A percentile compares a stretch with the other conserved stretches of the same genome.
These are phyloP conservation scores for Paramecium biaurelia DNA, from an alignment of 73 alveolate species.

Conservation along the genomic window DNA sequence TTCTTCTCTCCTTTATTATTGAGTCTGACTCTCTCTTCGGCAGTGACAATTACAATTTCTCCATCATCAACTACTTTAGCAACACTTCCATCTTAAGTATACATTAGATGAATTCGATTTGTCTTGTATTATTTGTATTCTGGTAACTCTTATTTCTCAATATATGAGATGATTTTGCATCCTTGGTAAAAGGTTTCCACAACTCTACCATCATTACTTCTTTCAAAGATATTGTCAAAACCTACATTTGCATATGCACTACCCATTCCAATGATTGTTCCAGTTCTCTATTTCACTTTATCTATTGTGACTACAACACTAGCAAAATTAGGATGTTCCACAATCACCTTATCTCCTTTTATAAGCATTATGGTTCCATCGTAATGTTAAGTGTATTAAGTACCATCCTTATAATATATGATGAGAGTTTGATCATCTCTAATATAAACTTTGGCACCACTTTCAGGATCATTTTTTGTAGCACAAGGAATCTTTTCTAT, in stretches of 20 bases:
- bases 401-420: constrained; percentile 84
- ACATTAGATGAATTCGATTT: constrained; percentile 64
- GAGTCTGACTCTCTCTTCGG: constrained; percentile 69
- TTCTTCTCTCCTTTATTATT: constrained; percentile 62
- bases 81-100: constrained; percentile 72
- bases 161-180: constrained; percentile 62
- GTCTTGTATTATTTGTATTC: constrained; percentile 48
- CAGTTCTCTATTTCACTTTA: constrained; percentile 59
- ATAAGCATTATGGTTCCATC: constrained; percentile 95
- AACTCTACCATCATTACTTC: constrained; percentile 68
- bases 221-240: constrained; percentile 55
- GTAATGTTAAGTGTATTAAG: constrained; percentile 82
- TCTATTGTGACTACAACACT: constrained; percentile 50
- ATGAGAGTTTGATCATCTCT: constrained; percentile 92
- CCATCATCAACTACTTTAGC: constrained; percentile 69
- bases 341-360: constrained; percentile 75
- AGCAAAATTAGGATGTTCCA: constrained; percentile 73
- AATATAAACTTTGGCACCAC: constrained; percentile 86
- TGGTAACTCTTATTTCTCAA: constrained; percentile 52
- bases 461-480: constrained; percentile 86
- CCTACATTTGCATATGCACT: constrained; percentile 61
- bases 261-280: constrained; percentile 51
- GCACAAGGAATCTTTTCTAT: constrained; percentile 88
- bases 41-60: constrained; percentile 66
- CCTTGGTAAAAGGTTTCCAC: constrained; percentile 67